phyloP scores from a whole-genome alignment of 768 basidiomycete species.

The Amanita rubescens region DNA sequence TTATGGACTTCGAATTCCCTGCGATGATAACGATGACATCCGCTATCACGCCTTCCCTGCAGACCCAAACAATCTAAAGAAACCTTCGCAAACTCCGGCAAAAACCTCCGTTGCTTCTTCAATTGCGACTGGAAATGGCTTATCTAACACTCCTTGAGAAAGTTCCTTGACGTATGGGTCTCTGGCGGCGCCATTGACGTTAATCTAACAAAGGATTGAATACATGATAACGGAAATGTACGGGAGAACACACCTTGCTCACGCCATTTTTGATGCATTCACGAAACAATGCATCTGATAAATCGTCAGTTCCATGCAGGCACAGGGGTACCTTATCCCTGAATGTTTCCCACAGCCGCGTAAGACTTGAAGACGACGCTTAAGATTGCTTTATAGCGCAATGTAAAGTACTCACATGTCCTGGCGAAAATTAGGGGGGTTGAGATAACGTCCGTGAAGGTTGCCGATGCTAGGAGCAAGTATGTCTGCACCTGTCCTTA shows the following conservation, averaged over 20 bases:
- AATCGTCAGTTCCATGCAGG: constrained; percentile 38
- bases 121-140: constrained; percentile 37
- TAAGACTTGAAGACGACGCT: constrained; percentile 22
- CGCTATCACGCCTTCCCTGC: constrained; percentile 23
- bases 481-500: constrained; percentile 36
- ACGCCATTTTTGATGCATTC: constrained; percentile 40
- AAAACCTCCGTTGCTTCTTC: constrained; percentile 39
- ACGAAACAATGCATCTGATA: constrained; percentile 35
- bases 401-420: constrained; percentile 27
- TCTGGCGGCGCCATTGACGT: constrained; percentile 40
- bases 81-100: constrained; percentile 30
- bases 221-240: neutral
- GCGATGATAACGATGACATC: neutral
- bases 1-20: neutral
- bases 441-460: constrained; percentile 37
- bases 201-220: constrained; percentile 22
- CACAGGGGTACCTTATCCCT: constrained; percentile 30
- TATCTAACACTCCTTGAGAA: constrained; percentile 23
- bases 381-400: neutral
- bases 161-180: constrained; percentile 34
- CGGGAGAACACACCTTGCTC: constrained; percentile 26
- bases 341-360: constrained; percentile 28
- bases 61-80: constrained; percentile 34
- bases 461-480: constrained; percentile 43
- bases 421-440: constrained; percentile 37